These are phyloP conservation scores for Terana coerulea DNA, from an alignment of 768 basidiomycete species.

Conservation along the genomic window DNA sequence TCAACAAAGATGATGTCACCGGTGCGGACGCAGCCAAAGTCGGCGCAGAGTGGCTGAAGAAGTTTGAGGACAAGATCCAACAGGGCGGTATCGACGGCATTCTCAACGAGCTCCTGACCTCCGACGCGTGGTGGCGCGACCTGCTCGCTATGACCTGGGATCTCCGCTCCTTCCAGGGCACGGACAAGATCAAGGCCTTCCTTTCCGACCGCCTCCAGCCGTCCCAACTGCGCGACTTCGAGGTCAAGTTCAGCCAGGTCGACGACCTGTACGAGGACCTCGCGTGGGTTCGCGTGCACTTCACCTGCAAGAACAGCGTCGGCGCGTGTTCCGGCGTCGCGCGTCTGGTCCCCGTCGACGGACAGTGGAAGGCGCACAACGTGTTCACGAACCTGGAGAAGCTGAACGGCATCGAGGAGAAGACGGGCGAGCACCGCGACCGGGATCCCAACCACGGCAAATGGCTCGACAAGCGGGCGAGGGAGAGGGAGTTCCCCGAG, in stretches of 20 bases:
- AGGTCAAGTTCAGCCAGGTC: constrained; percentile 27
- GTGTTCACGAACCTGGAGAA: constrained; percentile 49
- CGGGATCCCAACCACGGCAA: constrained; percentile 43
- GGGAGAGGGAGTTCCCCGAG: constrained; percentile 43
- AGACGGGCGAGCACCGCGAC: constrained; percentile 41
- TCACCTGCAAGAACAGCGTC: constrained; percentile 49
- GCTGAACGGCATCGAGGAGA: constrained; percentile 50
- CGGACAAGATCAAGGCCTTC: constrained; percentile 32
- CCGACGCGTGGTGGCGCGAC: constrained; percentile 16
- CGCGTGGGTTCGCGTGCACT: constrained; percentile 52
- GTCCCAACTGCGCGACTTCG: constrained; percentile 19
- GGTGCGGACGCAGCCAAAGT: constrained; percentile 4
- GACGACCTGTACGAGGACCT: constrained; percentile 46
- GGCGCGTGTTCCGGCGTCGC: constrained; percentile 51
- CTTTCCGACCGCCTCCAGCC: constrained; percentile 34
- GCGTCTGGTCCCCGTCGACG: constrained; percentile 43
- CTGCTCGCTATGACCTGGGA: constrained; percentile 39
- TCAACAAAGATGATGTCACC: neutral
- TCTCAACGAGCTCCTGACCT: constrained; percentile 2
- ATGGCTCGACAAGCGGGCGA: constrained; percentile 47
- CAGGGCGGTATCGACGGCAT: constrained; percentile 11
- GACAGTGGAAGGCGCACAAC: constrained; percentile 55
- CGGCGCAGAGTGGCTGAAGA: constrained; percentile 19
- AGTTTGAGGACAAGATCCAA: constrained; percentile 15
- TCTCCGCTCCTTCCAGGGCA: constrained; percentile 43